Evolutionary conservation across 805 yeast genomes (phyloP).

Genomic region (Candida ovalis): DNA sequence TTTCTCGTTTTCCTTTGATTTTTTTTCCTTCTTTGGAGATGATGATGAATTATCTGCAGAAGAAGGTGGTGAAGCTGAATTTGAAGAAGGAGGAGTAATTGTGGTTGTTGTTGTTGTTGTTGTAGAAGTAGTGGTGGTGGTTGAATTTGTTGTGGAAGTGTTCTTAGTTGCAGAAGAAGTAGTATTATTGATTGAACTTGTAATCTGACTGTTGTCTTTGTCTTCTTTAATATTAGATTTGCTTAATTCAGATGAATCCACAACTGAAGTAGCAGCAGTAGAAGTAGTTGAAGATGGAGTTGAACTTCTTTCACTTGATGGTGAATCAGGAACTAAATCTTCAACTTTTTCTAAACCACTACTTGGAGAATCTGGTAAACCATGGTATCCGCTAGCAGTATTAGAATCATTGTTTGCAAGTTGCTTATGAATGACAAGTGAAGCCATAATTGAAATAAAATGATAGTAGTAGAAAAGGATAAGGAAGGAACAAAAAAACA

Average conservation of each 20-base stretch:
- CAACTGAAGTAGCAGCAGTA: constrained; percentile 28
- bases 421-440: background rate
- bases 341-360: constrained; percentile 6
- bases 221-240: constrained; percentile 1
- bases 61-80: constrained; percentile 2
- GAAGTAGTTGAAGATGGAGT: constrained; percentile 41
- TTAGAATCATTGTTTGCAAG: background rate
- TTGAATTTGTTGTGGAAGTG: background rate
- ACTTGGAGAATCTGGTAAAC: constrained; percentile 6
- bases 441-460: background rate
- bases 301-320: constrained; percentile 33
- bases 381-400: background rate
- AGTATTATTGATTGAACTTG: constrained; percentile 1
- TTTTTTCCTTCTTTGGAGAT: constrained; percentile 8
- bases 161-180: constrained; percentile 7
- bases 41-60: constrained; percentile 15
- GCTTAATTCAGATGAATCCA: constrained; percentile 18
- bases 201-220: background rate
- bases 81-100: background rate
- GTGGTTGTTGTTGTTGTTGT: background rate
- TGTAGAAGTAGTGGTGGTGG: constrained; percentile 5
- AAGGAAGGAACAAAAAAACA: background rate
- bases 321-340: constrained; percentile 27
- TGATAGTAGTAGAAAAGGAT: background rate
- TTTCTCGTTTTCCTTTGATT: constrained; percentile 21